Base-by-base conservation (phyloP, 2,329 filamentous ascomycete species). In the Tricladium varicosporioides region DNA sequence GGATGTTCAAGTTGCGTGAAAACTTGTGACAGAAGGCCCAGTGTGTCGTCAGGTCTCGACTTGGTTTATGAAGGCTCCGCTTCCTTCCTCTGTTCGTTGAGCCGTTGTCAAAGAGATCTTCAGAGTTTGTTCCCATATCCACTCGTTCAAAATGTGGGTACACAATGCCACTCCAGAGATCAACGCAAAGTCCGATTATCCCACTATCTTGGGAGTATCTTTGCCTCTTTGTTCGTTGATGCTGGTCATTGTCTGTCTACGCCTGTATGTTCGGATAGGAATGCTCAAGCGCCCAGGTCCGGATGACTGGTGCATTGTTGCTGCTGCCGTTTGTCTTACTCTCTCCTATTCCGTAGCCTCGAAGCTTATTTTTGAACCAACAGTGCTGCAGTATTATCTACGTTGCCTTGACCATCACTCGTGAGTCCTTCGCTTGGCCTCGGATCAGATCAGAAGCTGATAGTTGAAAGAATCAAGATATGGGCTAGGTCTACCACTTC, bases 181-280 rank as follows among this genome's bases (percentile, higher is more conserved):
- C 19, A 72, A 82, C 47, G 71, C 67, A 16, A 60, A 70, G 54
- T 82, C 80, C 2, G 70, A 81, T 51, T 82, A 76, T 58, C 74
- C 67, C 16, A 72, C 71, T 33, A 81, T 83, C 44, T 70, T 83
- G 19, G 70, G 72, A n/a, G 74, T 83, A 19, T 79, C 75, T 59
- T 58, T 75, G n/a, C 66, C 73, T 16, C 63, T 82, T 13, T 77
- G 78, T 0, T 52, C 74, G 0, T 53, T 80, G 3, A 78, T 80
- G 55, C 9, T 48, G 8, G 48, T 27, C 3, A 22, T 48, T 19
- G 52, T 54, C 27, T 31, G 31, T 7, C 45, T 54, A 33, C 44
- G 52, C 0, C 70, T 82, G 1, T 77, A 76, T 61, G 76, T 78
- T 19, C 71, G 78, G 19, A 51, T 69, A 5, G 59, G 63, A 10